Evolutionary conservation across 805 yeast genomes (phyloP).

Genomic region (Yamadazyma sp.): DNA sequence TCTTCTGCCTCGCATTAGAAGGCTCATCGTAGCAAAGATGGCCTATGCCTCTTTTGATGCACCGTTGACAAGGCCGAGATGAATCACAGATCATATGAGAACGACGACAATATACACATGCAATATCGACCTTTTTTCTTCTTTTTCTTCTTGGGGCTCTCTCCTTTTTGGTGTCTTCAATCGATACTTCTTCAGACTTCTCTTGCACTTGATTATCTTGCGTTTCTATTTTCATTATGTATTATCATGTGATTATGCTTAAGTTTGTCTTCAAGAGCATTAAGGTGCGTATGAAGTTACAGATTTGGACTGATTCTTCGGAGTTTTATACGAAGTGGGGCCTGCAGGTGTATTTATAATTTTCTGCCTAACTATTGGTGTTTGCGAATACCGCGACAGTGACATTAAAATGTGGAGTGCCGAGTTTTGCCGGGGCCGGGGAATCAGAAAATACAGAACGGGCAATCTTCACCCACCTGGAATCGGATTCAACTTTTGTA

Average conservation of each 20-base stretch:
- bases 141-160: conserved; percentile 24
- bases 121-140: conserved; percentile 57
- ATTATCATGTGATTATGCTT: no score
- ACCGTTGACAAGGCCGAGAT: conserved; percentile 71
- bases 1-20: conserved; percentile 41
- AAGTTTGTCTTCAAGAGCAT: no score
- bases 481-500: no score
- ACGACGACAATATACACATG: conserved; percentile 89
- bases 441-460: no score
- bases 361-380: not conserved
- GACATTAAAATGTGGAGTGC: conserved; percentile 9
- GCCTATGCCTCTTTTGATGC: conserved; percentile 83
- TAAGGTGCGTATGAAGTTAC: no score
- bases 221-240: no score
- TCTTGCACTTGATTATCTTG: not conserved
- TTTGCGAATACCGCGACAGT: not conserved
- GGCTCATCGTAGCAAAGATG: conserved; percentile 83
- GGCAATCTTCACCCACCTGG: no score
- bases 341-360: conserved; percentile 1
- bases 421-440: conserved; percentile 8
- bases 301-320: no score
- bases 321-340: no score
- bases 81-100: conserved; percentile 94
- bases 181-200: not conserved
- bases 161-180: conserved; percentile 1